phyloP scores from a whole-genome alignment of 805 yeast species.

The Komagataella ulmi region DNA sequence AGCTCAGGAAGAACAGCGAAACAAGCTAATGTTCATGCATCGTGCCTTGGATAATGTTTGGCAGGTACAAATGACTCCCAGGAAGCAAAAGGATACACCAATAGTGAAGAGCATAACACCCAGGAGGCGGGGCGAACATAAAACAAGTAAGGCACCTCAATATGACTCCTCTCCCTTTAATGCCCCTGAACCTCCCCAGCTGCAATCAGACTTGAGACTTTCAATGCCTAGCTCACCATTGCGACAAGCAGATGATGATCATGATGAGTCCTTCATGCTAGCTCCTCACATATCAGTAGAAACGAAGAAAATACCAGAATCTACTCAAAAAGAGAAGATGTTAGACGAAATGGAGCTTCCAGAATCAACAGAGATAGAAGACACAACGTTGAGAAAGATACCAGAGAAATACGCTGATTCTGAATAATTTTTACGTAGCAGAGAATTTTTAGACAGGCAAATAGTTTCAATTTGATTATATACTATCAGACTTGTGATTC shows the following conservation, averaged over 20 bases:
- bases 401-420: not conserved
- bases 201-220: constrained; percentile 1
- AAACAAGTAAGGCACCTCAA: constrained; percentile 1
- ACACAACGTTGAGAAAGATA: not conserved
- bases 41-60: constrained; percentile 18
- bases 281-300: not conserved
- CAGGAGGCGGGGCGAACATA: constrained; percentile 1
- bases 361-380: not conserved
- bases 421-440: not conserved
- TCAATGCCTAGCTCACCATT: not conserved
- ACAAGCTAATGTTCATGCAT: constrained; percentile 6
- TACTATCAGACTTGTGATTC: not conserved
- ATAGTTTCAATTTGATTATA: not conserved
- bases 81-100: not conserved
- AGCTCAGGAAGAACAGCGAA: constrained; percentile 1
- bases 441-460: not conserved
- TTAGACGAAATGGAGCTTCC: not conserved
- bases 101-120: constrained; percentile 1
- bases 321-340: not conserved
- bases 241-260: not conserved
- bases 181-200: constrained; percentile 1
- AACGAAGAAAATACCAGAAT: not conserved
- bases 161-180: constrained; percentile 4
- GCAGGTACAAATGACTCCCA: constrained; percentile 20
- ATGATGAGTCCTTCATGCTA: not conserved